Evolutionary conservation across 768 basidiomycete species (phyloP).

Genomic region (Leccinum aurantiacum): DNA sequence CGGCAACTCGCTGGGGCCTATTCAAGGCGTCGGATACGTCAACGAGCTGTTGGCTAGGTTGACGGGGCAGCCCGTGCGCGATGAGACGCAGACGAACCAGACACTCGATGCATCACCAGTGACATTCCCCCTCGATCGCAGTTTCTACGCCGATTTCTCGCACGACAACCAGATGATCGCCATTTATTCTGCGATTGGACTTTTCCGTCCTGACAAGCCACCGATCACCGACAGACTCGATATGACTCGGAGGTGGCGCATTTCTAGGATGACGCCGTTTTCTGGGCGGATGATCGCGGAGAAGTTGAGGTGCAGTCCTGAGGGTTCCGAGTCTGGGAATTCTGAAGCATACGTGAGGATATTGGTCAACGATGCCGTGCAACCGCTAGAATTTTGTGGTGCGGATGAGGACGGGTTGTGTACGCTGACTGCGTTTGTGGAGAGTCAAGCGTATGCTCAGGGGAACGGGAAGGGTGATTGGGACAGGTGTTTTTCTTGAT

Average conservation of each 20-base stretch:
- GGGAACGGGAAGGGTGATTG: slow-evolving; percentile 72
- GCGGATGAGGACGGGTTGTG: slow-evolving; percentile 59
- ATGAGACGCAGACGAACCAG: slow-evolving; percentile 73
- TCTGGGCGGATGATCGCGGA: slow-evolving; percentile 74
- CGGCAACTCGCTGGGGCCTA: slow-evolving; percentile 65
- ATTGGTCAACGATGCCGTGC: slow-evolving; percentile 75
- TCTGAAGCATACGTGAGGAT: slow-evolving; percentile 58
- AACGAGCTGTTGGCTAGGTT: slow-evolving; percentile 88
- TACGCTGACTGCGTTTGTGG: slow-evolving; percentile 60
- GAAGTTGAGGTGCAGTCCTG: slow-evolving; percentile 50
- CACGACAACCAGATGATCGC: slow-evolving; percentile 87
- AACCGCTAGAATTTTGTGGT: slow-evolving; percentile 61
- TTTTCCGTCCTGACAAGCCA: slow-evolving; percentile 39
- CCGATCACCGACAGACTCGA: slow-evolving; percentile 22
- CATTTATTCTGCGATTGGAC: slow-evolving; percentile 64
- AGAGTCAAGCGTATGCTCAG: slow-evolving; percentile 68
- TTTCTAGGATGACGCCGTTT: slow-evolving; percentile 70
- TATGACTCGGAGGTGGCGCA: slow-evolving; percentile 46
- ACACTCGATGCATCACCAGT: slow-evolving; percentile 64
- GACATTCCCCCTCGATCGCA: slow-evolving; percentile 73
- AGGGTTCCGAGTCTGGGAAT: not conserved
- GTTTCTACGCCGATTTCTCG: slow-evolving; percentile 77
- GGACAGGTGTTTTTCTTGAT: slow-evolving; percentile 53
- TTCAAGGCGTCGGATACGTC: slow-evolving; percentile 84
- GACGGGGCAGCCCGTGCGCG: slow-evolving; percentile 58